Evolutionary conservation across 1,284 basidiomycete genomes (phyloP).

Genomic region (Moesziomyces sp.): DNA sequence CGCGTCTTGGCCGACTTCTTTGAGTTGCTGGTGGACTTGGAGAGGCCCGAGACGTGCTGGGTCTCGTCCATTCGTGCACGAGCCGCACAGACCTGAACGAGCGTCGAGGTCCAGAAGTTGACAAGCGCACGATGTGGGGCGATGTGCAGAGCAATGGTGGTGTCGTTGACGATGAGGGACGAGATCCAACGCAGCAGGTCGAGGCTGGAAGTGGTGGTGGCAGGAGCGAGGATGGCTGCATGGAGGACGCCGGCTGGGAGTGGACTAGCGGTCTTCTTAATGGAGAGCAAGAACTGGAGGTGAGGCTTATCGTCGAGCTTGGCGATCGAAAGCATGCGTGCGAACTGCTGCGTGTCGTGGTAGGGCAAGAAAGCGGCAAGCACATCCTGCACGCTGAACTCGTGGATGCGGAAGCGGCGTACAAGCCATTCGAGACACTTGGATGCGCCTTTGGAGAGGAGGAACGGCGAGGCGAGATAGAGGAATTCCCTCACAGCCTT

Average conservation of each 20-base stretch:
- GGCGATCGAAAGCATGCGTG: constrained; percentile 88
- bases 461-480: constrained; percentile 78
- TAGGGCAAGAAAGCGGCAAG: constrained; percentile 90
- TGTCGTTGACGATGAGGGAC: constrained; percentile 71
- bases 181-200: constrained; percentile 77
- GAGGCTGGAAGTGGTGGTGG: constrained; percentile 70
- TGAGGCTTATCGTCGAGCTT: constrained; percentile 68
- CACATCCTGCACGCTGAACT: constrained; percentile 87
- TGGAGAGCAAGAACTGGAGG: constrained; percentile 54
- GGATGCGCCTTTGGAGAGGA: constrained; percentile 83
- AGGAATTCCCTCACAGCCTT: constrained; percentile 76
- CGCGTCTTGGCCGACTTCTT: constrained; percentile 35
- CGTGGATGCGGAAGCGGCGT: constrained; percentile 89
- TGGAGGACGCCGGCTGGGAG: constrained; percentile 57
- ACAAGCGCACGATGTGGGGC: constrained; percentile 78
- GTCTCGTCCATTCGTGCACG: constrained; percentile 66
- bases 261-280: constrained; percentile 58
- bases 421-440: constrained; percentile 98
- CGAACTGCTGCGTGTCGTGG: constrained; percentile 93
- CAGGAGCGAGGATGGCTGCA: constrained; percentile 56
- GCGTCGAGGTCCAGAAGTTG: constrained; percentile 83
- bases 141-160: constrained; percentile 72
- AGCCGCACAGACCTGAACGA: constrained; percentile 76
- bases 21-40: constrained; percentile 47
- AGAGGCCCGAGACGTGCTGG: constrained; percentile 65